Conservation (phyloP, 768 basidiomycete genomes). For the Boletus bicolor region DNA sequence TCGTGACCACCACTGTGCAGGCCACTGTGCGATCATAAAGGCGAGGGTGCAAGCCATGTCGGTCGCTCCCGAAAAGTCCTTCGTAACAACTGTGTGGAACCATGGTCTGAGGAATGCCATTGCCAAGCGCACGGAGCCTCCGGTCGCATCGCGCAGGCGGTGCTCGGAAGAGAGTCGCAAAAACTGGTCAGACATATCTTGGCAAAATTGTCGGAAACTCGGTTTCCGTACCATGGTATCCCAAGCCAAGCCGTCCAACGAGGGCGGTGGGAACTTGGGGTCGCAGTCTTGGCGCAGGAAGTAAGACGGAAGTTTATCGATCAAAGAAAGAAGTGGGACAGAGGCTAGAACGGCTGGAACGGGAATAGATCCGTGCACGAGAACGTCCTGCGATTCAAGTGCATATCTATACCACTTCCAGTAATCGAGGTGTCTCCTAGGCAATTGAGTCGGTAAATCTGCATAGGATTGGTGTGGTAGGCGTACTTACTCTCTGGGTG, state of each 20-base stretch:
- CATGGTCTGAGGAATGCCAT: constrained; percentile 66
- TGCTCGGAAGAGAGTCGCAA: constrained; percentile 50
- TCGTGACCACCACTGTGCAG: constrained; percentile 62
- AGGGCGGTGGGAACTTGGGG: constrained; percentile 26
- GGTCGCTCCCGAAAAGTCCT: constrained; percentile 38
- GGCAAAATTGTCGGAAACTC: constrained; percentile 69
- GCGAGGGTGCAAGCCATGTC: constrained; percentile 43
- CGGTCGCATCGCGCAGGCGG: constrained; percentile 63
- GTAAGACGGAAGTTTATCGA: constrained; percentile 71
- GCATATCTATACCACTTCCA: constrained; percentile 78
- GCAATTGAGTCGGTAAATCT: neutral
- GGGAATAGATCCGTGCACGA: constrained; percentile 68
- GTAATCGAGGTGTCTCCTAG: constrained; percentile 58
- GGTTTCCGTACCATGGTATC: constrained; percentile 57
- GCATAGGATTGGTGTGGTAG: neutral
- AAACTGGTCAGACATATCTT: constrained; percentile 63
- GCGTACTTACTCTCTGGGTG: constrained; percentile 51
- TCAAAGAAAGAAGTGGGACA: constrained; percentile 59
- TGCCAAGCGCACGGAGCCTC: constrained; percentile 64
- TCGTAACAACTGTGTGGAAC: constrained; percentile 52
- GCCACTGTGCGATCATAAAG: constrained; percentile 59
- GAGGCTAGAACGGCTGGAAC: constrained; percentile 64
- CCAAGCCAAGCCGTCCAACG: constrained; percentile 46
- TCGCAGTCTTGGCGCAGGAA: constrained; percentile 43
- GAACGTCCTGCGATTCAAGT: constrained; percentile 72